Evolutionary conservation across 495 filamentous ascomycete species (phyloP), one percentile per base, ranked within the genome.

Genomic region (Friedmanniomyces endolithicus): DNA sequence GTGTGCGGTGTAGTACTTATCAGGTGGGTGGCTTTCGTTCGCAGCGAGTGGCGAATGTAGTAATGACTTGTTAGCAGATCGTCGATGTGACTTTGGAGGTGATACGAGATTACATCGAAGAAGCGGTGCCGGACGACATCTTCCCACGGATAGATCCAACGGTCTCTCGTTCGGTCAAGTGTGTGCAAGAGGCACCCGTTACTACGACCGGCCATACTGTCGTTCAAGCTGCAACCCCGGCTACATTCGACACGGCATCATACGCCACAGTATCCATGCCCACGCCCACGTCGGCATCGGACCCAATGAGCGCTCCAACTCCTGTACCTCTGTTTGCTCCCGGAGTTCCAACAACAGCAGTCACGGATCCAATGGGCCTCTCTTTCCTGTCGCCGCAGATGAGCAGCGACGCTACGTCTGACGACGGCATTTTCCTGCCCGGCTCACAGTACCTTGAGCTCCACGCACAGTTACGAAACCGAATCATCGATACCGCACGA

Each of bases 361-460:
- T 50, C 4, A 17, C 34, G 6, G 24, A 40, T 31, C 23, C 22
- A 9, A 16, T 20, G 50, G 17, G 23, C 53, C 52, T 39, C 39
- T n/a, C 29, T 8, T 52, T 47, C 48, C 40, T 39, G 23, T 33
- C 47, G 27, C 24, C 45, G 14, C 22, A 37, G 11, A 8, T 46
- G 4, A 41, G 37, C 47, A 44, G 46, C 48, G 37, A 52, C 27
- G 45, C 47, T 6, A 29, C 33, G 16, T 37, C 31, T 14, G 58
- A 57, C 4, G 53, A 61, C 23, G 58, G 48, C 8, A 61, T 61
- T 9, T 61, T 57, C 48, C 20, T 53, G 11, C 58, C 54, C 6
- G 58, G 54, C 4, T 53, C 54, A 22, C 48, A 50, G 25, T 61
- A 61, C 49, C 48, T 41, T 25, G 58, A 60, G 29, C 48, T 60